phyloP scores from a whole-genome alignment of 2,329 filamentous ascomycete genomes.

The Dactylellina cionopaga region DNA sequence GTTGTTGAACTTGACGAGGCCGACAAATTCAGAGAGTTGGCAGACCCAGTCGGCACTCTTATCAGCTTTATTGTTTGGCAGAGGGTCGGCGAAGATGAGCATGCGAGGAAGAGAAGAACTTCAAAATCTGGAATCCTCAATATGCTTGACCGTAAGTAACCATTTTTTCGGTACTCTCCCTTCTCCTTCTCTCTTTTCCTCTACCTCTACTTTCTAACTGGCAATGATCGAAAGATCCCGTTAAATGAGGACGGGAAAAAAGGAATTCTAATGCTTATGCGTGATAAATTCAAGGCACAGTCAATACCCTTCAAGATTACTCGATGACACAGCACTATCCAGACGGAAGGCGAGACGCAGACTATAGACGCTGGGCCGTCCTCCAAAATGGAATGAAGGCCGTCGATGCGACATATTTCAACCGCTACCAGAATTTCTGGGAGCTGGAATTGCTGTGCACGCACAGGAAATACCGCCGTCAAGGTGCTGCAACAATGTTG shows the following conservation, averaged over 20 bases:
- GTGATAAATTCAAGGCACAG: constrained; percentile 37
- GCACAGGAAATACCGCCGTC: constrained; percentile 44
- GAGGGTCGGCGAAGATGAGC: constrained; percentile 40
- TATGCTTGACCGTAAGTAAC: constrained; percentile 48
- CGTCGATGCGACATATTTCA: constrained; percentile 41
- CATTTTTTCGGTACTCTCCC: neutral
- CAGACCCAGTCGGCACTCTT: constrained; percentile 42
- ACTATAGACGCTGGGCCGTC: constrained; percentile 43
- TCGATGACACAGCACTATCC: constrained; percentile 49
- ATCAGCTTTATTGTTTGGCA: constrained; percentile 47
- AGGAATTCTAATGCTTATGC: constrained; percentile 32
- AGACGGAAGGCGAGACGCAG: constrained; percentile 42
- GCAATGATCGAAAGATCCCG: neutral
- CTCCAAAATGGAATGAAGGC: constrained; percentile 45
- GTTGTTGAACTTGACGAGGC: constrained; percentile 46
- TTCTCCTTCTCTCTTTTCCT: constrained; percentile 2
- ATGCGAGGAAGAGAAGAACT: constrained; percentile 39
- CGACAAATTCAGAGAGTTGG: constrained; percentile 38
- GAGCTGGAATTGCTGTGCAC: constrained; percentile 41
- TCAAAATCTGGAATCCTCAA: constrained; percentile 38
- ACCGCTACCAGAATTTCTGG: constrained; percentile 42
- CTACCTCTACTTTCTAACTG: constrained; percentile 32
- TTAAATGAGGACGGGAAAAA: neutral
- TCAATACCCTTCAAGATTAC: constrained; percentile 48
- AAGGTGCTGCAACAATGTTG: constrained; percentile 46